Conservation (phyloP, 768 basidiomycete species). For the Boletus subcaerulescens region DNA sequence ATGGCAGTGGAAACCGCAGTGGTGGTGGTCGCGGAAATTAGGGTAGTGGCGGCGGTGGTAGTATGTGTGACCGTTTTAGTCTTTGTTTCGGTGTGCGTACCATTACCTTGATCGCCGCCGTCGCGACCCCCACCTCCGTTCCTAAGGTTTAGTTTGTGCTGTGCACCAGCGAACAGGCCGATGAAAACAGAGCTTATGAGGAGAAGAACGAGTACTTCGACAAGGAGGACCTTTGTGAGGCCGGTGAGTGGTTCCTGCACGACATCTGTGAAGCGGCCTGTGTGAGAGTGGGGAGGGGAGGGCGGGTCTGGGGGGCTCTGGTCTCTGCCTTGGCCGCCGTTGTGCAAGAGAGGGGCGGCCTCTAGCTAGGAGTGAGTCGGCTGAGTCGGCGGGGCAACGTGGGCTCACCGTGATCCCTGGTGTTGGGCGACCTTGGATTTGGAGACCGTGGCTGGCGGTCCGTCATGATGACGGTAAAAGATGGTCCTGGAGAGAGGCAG, state of each 20-base stretch:
- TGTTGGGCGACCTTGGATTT: constrained; percentile 51
- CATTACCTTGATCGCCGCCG: constrained; percentile 26
- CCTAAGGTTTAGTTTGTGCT: constrained; percentile 66
- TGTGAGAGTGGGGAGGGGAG: constrained; percentile 35
- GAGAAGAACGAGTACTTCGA: constrained; percentile 71
- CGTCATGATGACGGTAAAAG: constrained; percentile 45
- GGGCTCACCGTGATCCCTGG: constrained; percentile 53
- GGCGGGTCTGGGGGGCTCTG: constrained; percentile 30
- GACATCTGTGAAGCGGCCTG: constrained; percentile 43
- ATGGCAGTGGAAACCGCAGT: constrained; percentile 35
- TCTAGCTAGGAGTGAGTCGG: constrained; percentile 40
- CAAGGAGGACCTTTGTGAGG: constrained; percentile 78
- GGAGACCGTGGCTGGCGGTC: constrained; percentile 54
- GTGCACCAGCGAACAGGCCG: constrained; percentile 88
- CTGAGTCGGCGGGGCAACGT: background rate
- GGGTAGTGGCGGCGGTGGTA: constrained; percentile 29
- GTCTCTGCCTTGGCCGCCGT: constrained; percentile 43
- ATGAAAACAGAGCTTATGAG: constrained; percentile 86
- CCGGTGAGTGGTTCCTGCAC: constrained; percentile 79
- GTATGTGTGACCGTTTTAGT: constrained; percentile 33
- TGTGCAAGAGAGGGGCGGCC: constrained; percentile 59
- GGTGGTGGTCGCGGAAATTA: constrained; percentile 29
- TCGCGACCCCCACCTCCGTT: constrained; percentile 34
- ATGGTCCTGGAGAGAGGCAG: constrained; percentile 5
- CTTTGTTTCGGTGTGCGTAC: constrained; percentile 33